These are phyloP conservation scores for Vigna mungo DNA, from an alignment of 306 rosid genomes.

Conservation along the genomic window DNA sequence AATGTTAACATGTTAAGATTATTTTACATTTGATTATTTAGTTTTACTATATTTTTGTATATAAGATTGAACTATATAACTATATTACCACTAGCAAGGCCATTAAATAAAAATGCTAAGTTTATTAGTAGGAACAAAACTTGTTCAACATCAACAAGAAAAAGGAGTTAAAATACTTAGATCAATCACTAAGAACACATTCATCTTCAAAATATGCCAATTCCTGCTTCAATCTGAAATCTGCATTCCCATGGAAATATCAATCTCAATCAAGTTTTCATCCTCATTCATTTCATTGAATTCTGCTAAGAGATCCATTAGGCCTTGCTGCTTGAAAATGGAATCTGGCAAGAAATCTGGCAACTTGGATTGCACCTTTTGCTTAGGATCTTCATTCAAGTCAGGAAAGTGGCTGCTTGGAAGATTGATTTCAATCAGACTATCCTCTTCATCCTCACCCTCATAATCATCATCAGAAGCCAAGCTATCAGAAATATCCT, in stretches of 20 bases:
- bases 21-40: too few species aligned
- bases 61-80: too few species aligned
- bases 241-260: slow-evolving; percentile 65
- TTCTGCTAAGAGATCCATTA: slow-evolving; percentile 64
- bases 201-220: slow-evolving; percentile 31
- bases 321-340: slow-evolving; percentile 48
- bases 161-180: background rate
- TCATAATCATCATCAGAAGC: slow-evolving; percentile 48
- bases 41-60: too few species aligned
- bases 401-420: slow-evolving; percentile 51
- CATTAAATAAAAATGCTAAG: slow-evolving; percentile 6
- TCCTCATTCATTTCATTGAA: slow-evolving; percentile 69
- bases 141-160: slow-evolving; percentile 21
- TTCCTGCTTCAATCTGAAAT: slow-evolving; percentile 52
- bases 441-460: slow-evolving; percentile 53
- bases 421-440: slow-evolving; percentile 68
- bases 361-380: slow-evolving; percentile 44
- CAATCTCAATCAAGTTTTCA: slow-evolving; percentile 76
- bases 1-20: too few species aligned
- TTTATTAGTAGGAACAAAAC: slow-evolving; percentile 16
- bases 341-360: slow-evolving; percentile 53
- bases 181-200: slow-evolving; percentile 38
- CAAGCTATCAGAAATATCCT: slow-evolving; percentile 44
- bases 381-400: slow-evolving; percentile 47
- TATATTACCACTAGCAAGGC: background rate